Evolutionary conservation across 2,329 filamentous ascomycete species (phyloP).

Genomic region (Colletotrichum scovillei): DNA sequence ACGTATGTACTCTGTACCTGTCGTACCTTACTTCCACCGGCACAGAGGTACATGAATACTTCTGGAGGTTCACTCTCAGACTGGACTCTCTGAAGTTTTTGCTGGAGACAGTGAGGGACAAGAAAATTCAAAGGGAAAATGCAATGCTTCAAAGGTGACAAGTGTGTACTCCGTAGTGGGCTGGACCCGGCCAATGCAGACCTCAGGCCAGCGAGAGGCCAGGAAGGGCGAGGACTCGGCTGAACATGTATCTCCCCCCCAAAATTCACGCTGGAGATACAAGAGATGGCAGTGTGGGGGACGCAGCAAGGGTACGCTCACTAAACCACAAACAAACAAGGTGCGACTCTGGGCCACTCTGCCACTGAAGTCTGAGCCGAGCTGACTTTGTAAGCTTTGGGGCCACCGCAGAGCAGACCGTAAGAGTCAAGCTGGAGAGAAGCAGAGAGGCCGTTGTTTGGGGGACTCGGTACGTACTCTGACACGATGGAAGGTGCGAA

Average conservation of each 20-base stretch:
- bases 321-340: conserved; percentile 18
- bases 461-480: not conserved
- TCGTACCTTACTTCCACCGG: not conserved
- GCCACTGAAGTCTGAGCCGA: not conserved
- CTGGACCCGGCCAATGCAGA: conserved; percentile 6
- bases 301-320: not conserved
- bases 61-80: not conserved
- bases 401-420: conserved; percentile 7
- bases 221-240: not conserved
- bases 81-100: not conserved
- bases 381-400: conserved; percentile 21
- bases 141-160: conserved; percentile 8
- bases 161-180: not conserved
- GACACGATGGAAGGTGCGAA: not conserved
- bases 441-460: not conserved
- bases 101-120: not conserved
- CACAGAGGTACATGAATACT: not conserved
- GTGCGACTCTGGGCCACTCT: not conserved
- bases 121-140: not conserved
- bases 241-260: not conserved
- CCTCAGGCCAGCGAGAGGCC: not conserved
- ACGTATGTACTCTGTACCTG: not conserved
- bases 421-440: not conserved
- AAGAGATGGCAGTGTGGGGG: not conserved
- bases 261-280: not conserved